These are phyloP conservation scores for Suillus luteus DNA, from an alignment of 768 basidiomycete genomes.

Conservation along the genomic window DNA sequence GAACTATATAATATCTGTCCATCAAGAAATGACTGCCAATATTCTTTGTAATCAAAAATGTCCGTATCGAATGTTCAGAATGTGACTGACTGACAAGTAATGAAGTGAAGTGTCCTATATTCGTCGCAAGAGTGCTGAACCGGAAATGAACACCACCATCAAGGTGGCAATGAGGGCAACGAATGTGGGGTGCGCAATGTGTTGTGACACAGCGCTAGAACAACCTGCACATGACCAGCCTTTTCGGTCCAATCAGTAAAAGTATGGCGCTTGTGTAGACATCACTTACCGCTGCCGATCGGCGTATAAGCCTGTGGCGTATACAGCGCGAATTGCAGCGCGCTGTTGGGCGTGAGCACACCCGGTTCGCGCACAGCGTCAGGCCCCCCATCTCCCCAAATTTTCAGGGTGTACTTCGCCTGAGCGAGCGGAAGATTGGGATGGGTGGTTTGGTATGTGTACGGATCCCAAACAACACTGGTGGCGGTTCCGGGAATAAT, in stretches of 20 bases:
- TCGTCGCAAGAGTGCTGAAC: slow-evolving; percentile 39
- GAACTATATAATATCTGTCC: not conserved
- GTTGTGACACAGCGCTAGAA: slow-evolving; percentile 38
- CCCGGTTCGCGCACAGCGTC: slow-evolving; percentile 61
- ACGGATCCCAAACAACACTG: slow-evolving; percentile 78
- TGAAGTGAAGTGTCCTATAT: not conserved
- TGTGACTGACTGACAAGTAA: not conserved
- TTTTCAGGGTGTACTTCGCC: slow-evolving; percentile 74
- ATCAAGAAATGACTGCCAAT: slow-evolving; percentile 3
- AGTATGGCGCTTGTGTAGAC: not conserved
- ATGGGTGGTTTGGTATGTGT: slow-evolving; percentile 61
- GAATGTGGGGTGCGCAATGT: slow-evolving; percentile 53
- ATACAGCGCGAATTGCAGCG: slow-evolving; percentile 82
- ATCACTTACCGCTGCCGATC: slow-evolving; percentile 49
- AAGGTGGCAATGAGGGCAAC: slow-evolving; percentile 56
- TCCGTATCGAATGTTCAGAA: not conserved
- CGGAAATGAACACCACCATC: slow-evolving; percentile 67
- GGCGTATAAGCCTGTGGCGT: slow-evolving; percentile 73
- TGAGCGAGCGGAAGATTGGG: slow-evolving; percentile 70
- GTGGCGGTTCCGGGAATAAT: slow-evolving; percentile 72
- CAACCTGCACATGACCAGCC: slow-evolving; percentile 62
- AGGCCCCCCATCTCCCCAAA: slow-evolving; percentile 82
- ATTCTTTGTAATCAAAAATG: not conserved
- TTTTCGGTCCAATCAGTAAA: slow-evolving; percentile 23
- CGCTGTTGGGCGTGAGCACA: slow-evolving; percentile 65